phyloP scores from a whole-genome alignment of 1,284 basidiomycete genomes.

The Pisolithus thermaeus region DNA sequence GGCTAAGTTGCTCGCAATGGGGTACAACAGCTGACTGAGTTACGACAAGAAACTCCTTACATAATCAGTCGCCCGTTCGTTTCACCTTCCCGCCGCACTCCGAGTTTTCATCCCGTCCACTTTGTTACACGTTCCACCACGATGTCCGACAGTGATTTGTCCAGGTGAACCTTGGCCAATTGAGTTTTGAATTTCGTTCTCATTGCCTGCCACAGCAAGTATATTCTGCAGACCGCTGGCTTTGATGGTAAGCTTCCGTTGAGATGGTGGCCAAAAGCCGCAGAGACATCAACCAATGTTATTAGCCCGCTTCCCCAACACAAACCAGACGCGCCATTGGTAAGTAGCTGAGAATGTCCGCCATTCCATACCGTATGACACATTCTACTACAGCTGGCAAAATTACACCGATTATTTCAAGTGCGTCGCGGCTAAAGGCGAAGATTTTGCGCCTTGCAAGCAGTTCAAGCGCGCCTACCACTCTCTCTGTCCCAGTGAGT shows the following conservation, averaged over 20 bases:
- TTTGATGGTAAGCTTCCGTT: conserved; percentile 65
- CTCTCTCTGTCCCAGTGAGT: conserved; percentile 96
- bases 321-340: conserved; percentile 95
- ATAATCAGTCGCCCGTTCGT: conserved; percentile 14
- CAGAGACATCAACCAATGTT: conserved; percentile 1
- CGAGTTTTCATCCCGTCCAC: conserved; percentile 27
- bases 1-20: not conserved
- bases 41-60: conserved; percentile 12
- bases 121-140: conserved; percentile 16
- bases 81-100: conserved; percentile 32
- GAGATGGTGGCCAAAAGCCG: not conserved
- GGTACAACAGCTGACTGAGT: no score
- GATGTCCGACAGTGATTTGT: conserved; percentile 59
- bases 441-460: conserved; percentile 97
- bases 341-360: conserved; percentile 30
- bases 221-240: conserved; percentile 77
- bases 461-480: conserved; percentile 97
- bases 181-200: not conserved
- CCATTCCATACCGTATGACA: not conserved
- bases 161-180: conserved; percentile 40
- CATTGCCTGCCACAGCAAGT: conserved; percentile 51
- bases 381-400: conserved; percentile 62
- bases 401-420: conserved; percentile 98
- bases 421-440: conserved; percentile 95
- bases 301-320: conserved; percentile 89